These are phyloP conservation scores for Serendipita indica DNA, from an alignment of 768 basidiomycete genomes.

Conservation along the genomic window DNA sequence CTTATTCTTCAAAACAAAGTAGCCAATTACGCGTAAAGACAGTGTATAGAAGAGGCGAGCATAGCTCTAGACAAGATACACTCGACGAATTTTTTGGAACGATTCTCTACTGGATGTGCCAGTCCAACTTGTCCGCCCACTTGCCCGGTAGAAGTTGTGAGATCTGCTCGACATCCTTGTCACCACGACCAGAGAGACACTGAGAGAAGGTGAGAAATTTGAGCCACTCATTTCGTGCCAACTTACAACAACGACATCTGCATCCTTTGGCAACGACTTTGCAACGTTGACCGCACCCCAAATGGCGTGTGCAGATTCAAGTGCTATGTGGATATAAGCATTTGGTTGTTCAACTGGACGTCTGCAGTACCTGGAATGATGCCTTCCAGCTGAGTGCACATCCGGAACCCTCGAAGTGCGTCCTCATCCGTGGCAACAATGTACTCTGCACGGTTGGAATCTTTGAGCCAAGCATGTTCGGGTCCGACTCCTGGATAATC, in stretches of 20 bases:
- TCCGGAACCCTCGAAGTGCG: slow-evolving; percentile 80
- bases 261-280: slow-evolving; percentile 66
- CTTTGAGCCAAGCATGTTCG: slow-evolving; percentile 95
- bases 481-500: slow-evolving; percentile 98
- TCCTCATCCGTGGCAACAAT: slow-evolving; percentile 87
- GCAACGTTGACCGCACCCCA: slow-evolving; percentile 84
- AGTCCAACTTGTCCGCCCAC: slow-evolving; percentile 88
- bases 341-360: neutral
- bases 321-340: slow-evolving; percentile 32
- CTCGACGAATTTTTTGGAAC: neutral
- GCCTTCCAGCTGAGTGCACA: slow-evolving; percentile 85
- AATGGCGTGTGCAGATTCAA: slow-evolving; percentile 92
- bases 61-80: neutral
- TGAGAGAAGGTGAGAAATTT: slow-evolving; percentile 24
- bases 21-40: no score
- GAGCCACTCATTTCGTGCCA: neutral
- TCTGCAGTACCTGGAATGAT: slow-evolving; percentile 76
- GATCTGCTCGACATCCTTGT: slow-evolving; percentile 96
- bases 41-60: no score
- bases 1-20: no score
- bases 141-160: slow-evolving; percentile 81
- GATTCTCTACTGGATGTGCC: slow-evolving; percentile 57
- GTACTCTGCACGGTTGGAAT: slow-evolving; percentile 86
- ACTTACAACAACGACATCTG: slow-evolving; percentile 80
- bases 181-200: slow-evolving; percentile 91